Evolutionary conservation across 1,284 basidiomycete species (phyloP).

Genomic region (Golubevia sp.): DNA sequence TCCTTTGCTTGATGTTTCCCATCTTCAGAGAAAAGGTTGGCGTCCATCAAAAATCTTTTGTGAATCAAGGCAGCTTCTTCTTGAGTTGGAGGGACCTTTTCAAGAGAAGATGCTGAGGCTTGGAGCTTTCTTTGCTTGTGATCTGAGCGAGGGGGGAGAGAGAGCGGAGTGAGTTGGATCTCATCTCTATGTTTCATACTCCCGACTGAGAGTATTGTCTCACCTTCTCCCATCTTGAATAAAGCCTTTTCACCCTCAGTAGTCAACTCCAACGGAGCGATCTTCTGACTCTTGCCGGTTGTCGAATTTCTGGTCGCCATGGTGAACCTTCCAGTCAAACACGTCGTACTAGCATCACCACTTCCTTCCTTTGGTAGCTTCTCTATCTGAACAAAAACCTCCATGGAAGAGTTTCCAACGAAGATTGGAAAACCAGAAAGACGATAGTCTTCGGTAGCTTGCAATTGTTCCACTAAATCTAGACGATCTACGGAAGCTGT

Average conservation of each 20-base stretch:
- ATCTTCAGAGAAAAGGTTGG: too few relatives aligned
- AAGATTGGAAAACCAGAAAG: conserved; percentile 24
- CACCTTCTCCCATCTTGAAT: conserved; percentile 52
- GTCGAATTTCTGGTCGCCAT: conserved; percentile 56
- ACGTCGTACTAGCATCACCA: conserved; percentile 31
- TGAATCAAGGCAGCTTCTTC: conserved; percentile 60
- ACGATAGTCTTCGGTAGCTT: conserved; percentile 35
- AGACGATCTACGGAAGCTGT: conserved; percentile 62
- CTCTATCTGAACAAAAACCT: conserved; percentile 61
- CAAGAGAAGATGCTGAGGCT: conserved; percentile 36
- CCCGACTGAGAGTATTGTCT: conserved; percentile 13
- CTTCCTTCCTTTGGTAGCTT: conserved; percentile 40
- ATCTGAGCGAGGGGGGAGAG: conserved; percentile 11
- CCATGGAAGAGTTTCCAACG: conserved; percentile 57
- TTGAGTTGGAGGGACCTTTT: conserved; percentile 55
- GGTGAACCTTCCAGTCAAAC: conserved; percentile 62
- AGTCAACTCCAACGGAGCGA: conserved; percentile 42
- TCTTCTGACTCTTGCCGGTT: conserved; percentile 38
- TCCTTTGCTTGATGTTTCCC: neutral
- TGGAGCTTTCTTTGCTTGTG: conserved; percentile 51
- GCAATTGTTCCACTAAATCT: conserved; percentile 37
- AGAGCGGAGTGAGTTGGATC: neutral
- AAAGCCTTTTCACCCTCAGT: conserved; percentile 48
- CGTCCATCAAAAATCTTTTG: conserved; percentile 34
- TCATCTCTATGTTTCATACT: neutral